Conservation (phyloP, 768 basidiomycete genomes). For the Suillus variegatus region DNA sequence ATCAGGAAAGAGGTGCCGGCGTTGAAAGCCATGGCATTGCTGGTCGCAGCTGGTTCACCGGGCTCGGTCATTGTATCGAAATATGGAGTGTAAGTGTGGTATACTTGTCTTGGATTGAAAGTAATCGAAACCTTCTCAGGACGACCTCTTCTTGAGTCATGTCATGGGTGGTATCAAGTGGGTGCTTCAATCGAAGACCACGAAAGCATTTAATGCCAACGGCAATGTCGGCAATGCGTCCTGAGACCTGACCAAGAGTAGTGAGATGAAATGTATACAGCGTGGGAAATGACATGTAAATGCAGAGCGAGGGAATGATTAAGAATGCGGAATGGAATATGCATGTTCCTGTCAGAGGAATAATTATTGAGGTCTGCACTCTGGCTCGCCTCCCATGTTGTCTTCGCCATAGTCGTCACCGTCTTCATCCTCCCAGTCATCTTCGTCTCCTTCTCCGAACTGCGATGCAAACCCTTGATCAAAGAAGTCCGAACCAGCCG, state of each 20-base stretch:
- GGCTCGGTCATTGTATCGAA: slow-evolving; percentile 76
- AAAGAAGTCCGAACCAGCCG: slow-evolving; percentile 76
- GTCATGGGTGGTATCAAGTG: slow-evolving; percentile 76
- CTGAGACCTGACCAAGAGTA: slow-evolving; percentile 11
- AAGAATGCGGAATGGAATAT: slow-evolving; percentile 17
- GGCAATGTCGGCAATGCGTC: slow-evolving; percentile 58
- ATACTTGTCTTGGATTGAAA: not conserved
- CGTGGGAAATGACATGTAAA: slow-evolving; percentile 25
- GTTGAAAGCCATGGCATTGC: slow-evolving; percentile 47
- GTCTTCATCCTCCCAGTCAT: slow-evolving; percentile 72
- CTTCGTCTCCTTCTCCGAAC: slow-evolving; percentile 74
- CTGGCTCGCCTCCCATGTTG: slow-evolving; percentile 46
- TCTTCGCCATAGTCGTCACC: slow-evolving; percentile 54
- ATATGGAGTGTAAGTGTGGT: slow-evolving; percentile 64
- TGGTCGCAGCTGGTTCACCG: slow-evolving; percentile 84
- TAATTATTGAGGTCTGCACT: slow-evolving; percentile 60
- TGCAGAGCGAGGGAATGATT: slow-evolving; percentile 18
- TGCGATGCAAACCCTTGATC: slow-evolving; percentile 67
- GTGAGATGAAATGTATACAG: slow-evolving; percentile 26
- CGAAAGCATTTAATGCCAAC: slow-evolving; percentile 59
- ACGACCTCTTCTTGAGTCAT: slow-evolving; percentile 69
- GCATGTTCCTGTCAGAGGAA: slow-evolving; percentile 6
- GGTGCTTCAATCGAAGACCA: slow-evolving; percentile 71
- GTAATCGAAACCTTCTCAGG: slow-evolving; percentile 37
- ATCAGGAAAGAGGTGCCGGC: slow-evolving; percentile 73